A percentile compares a stretch with the other conserved stretches of the same genome.
phyloP scores from a whole-genome alignment of 768 basidiomycete species.

The Leccinum sublutescens region DNA sequence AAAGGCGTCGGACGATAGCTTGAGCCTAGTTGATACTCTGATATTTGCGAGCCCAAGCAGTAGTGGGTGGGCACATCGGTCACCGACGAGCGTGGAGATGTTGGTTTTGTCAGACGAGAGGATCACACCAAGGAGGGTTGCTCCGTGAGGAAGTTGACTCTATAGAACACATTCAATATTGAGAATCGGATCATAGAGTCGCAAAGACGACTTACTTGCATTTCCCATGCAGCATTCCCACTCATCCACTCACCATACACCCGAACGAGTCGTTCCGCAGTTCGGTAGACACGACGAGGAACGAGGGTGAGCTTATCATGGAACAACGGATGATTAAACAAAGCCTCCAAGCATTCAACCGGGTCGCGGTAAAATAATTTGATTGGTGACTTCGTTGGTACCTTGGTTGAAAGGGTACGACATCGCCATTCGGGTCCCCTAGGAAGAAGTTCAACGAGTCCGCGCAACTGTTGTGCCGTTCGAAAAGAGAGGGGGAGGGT shows the following conservation, averaged over 20 bases:
- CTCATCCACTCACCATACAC: background rate
- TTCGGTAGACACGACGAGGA: too few relatives aligned
- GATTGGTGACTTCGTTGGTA: background rate
- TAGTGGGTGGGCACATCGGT: background rate
- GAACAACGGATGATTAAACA: too few relatives aligned
- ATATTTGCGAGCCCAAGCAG: background rate
- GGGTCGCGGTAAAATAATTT: background rate
- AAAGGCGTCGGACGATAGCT: background rate
- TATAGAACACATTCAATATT: background rate
- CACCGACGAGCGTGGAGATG: background rate
- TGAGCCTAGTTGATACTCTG: background rate
- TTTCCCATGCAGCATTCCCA: background rate
- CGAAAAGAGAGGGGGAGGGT: too few relatives aligned
- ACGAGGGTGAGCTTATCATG: too few relatives aligned
- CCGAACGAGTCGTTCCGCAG: background rate
- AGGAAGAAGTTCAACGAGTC: too few relatives aligned
- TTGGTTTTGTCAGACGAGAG: background rate
- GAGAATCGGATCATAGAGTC: too few relatives aligned
- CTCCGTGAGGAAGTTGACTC: background rate
- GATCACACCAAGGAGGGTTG: background rate
- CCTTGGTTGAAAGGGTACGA: background rate
- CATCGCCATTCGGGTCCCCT: background rate
- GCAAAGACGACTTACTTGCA: background rate
- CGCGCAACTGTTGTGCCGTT: too few relatives aligned
- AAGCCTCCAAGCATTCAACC: too few relatives aligned